A percentile compares a stretch with the other conserved stretches of the same genome.
These are phyloP conservation scores for Boletellus emodensis DNA, from an alignment of 768 basidiomycete species.

Conservation along the genomic window DNA sequence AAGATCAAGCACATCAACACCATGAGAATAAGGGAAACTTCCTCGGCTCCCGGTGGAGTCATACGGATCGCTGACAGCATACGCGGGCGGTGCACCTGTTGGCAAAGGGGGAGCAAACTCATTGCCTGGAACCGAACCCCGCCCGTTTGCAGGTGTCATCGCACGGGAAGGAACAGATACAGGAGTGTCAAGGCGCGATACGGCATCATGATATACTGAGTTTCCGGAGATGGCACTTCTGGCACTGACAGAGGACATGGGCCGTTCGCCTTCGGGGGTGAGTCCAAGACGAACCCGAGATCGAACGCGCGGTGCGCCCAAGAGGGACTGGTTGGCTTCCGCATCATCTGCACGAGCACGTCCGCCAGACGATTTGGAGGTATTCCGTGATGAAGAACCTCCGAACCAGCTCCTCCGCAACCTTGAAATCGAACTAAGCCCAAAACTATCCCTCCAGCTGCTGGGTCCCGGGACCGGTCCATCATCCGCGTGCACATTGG, in stretches of 20 bases:
- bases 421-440: conserved; percentile 46
- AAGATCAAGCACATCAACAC: conserved; percentile 48
- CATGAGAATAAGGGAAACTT: conserved; percentile 26
- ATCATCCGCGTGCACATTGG: conserved; percentile 10
- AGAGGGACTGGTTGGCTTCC: conserved; percentile 42
- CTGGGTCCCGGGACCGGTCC: conserved; percentile 27
- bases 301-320: conserved; percentile 24
- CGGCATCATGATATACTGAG: conserved; percentile 62
- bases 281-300: conserved; percentile 36
- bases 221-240: conserved; percentile 50
- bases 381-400: conserved; percentile 28
- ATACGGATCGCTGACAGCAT: conserved; percentile 30
- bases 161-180: conserved; percentile 41
- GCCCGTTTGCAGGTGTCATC: conserved; percentile 40
- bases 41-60: conserved; percentile 22
- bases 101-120: conserved; percentile 17
- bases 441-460: conserved; percentile 36
- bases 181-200: conserved; percentile 44
- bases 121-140: conserved; percentile 10
- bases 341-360: conserved; percentile 38
- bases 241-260: conserved; percentile 54
- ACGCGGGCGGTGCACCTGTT: conserved; percentile 29
- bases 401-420: conserved; percentile 60
- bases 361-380: conserved; percentile 28
- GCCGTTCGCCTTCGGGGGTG: conserved; percentile 43